Evolutionary conservation across 495 filamentous ascomycete species (phyloP), one percentile per base, ranked within the genome.

Genomic region (Pseudevernia furfuracea): DNA sequence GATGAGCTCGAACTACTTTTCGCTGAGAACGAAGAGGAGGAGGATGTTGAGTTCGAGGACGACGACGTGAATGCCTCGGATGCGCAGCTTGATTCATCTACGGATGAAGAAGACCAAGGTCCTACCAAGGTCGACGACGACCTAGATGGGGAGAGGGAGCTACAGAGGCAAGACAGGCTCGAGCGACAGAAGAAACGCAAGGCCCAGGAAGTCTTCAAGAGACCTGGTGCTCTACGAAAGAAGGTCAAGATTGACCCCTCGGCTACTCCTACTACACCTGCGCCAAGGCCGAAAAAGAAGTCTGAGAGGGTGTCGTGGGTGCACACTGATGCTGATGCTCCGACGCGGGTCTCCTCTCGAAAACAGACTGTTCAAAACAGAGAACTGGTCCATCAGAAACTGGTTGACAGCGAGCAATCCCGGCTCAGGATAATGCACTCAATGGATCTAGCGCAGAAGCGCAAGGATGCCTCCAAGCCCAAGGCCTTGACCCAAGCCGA

Each of bases 251-350:
- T 92, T 28, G 85, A 89, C 75, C 76, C 81, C 25, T 71, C 80
- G 32, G 72, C 74, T 39, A 65, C 69, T 28, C 70, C 77, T 60
- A 72, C 78, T 38, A 74, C 74, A 44, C 70, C 77, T 36, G 74
- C 81, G 21, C 80, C 87, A 25, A 83, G 89, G 63, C 88, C 87
- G 5, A 92, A 90, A 79, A 98, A 96, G 80, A 97, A 96, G 76
- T 91, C 89, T 5, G 94, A 97, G 75, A 85, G 92, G 49, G 80
- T 86, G 46, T 96, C 91, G 64, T 96, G 92, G 91, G 80, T 97
- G 37, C 92, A 89, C 10, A 86, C 87, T 1, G 73, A 79, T 12
- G 88, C 89, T 62, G 91, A 96, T 70, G 84, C 86, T 65, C 91
- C 92, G 4, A 88, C 83, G 37, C 85, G 94, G 66, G 85, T 89